Conservation (phyloP, 2,329 filamentous ascomycete genomes). For the Fonsecaea pugnacius region DNA sequence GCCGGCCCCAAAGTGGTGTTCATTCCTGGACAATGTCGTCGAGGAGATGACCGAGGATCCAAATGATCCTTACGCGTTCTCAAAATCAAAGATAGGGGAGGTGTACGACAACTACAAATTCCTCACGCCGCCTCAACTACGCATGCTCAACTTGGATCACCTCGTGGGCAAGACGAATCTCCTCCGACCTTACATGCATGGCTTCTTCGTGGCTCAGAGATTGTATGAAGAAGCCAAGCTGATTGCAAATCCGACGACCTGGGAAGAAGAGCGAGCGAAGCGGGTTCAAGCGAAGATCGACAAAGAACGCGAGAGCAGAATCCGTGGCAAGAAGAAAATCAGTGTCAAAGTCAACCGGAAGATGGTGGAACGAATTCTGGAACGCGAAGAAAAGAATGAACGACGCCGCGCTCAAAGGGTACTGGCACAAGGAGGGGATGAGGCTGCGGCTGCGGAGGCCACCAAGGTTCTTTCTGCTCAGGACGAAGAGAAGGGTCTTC, state of each 20-base stretch:
- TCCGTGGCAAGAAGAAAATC: constrained; percentile 92
- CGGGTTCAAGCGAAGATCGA: constrained; percentile 93
- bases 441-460: constrained; percentile 43
- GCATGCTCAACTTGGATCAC: constrained; percentile 82
- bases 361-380: constrained; percentile 65
- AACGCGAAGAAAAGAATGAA: constrained; percentile 62
- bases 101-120: constrained; percentile 99
- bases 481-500: constrained; percentile 61
- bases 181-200: constrained; percentile 96
- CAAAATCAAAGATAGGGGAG: constrained; percentile 62
- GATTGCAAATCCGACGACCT: constrained; percentile 91
- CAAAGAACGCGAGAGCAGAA: constrained; percentile 92
- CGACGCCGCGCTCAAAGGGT: constrained; percentile 51
- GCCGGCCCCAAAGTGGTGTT: constrained; percentile 91
- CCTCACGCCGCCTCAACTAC: constrained; percentile 83
- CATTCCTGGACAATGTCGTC: constrained; percentile 94
- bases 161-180: constrained; percentile 88
- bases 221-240: constrained; percentile 93
- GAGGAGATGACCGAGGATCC: constrained; percentile 94
- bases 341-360: constrained; percentile 81
- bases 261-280: constrained; percentile 89
- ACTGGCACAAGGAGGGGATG: constrained; percentile 63
- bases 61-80: constrained; percentile 63
- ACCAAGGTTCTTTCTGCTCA: constrained; percentile 20
- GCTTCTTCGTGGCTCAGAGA: constrained; percentile 94